Conservation (phyloP, 2,329 filamentous ascomycete species). For the Daldinia eschscholtzii region DNA sequence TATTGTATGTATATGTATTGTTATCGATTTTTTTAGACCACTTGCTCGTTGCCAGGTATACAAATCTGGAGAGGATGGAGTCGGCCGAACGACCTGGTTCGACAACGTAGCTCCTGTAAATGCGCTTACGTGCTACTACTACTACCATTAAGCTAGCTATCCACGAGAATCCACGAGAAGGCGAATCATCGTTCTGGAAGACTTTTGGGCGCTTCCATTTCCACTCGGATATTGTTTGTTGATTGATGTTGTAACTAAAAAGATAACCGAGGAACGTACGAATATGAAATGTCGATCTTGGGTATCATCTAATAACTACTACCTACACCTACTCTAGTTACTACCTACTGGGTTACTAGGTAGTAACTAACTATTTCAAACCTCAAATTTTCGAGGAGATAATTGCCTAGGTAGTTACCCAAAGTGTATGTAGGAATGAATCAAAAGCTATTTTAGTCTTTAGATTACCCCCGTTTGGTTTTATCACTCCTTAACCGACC, state of each 20-base stretch:
- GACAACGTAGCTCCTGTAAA: slow-evolving; percentile 30
- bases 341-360: too few relatives aligned
- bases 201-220: slow-evolving; percentile 9
- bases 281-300: slow-evolving; percentile 15
- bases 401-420: background rate
- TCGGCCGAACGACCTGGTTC: slow-evolving; percentile 9
- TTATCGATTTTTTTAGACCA: slow-evolving; percentile 14
- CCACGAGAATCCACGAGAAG: background rate
- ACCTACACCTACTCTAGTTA: too few relatives aligned
- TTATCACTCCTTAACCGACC: background rate
- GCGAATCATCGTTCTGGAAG: slow-evolving; percentile 17
- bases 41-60: slow-evolving; percentile 22
- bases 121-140: slow-evolving; percentile 9
- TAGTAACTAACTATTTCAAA: background rate
- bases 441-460: too few relatives aligned
- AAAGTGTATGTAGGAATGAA: too few relatives aligned
- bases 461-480: too few relatives aligned
- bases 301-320: slow-evolving; percentile 8
- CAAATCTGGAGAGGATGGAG: slow-evolving; percentile 15
- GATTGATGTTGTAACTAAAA: background rate
- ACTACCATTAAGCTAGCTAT: background rate
- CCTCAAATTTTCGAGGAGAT: background rate
- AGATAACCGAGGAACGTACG: slow-evolving; percentile 9
- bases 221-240: slow-evolving; percentile 6
- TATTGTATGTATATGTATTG: slow-evolving; percentile 4